These are phyloP conservation scores for Ilyonectria destructans DNA, from an alignment of 2,329 filamentous ascomycete species.

Conservation along the genomic window DNA sequence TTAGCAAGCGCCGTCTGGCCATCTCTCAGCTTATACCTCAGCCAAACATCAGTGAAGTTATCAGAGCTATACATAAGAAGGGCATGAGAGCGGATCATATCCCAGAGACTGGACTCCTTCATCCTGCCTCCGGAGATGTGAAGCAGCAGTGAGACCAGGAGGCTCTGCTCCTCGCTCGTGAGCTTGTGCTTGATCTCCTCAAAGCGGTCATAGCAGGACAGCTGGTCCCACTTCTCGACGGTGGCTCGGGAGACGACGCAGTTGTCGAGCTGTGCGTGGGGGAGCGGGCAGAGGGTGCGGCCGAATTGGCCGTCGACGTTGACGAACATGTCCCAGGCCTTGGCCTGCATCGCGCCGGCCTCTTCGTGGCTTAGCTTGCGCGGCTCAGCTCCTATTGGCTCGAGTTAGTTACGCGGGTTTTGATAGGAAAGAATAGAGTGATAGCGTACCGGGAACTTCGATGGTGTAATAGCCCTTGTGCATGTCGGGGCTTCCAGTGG, in stretches of 20 bases:
- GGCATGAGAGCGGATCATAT: slow-evolving; percentile 43
- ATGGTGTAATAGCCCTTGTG: slow-evolving; percentile 38
- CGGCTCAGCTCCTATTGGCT: slow-evolving; percentile 29
- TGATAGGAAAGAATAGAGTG: slow-evolving; percentile 2
- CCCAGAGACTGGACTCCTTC: slow-evolving; percentile 44
- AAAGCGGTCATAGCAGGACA: slow-evolving; percentile 48
- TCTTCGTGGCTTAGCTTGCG: slow-evolving; percentile 47
- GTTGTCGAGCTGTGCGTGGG: slow-evolving; percentile 28
- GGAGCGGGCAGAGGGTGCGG: slow-evolving; percentile 46
- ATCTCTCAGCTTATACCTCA: slow-evolving; percentile 49
- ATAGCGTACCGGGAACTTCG: slow-evolving; percentile 28
- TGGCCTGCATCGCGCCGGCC: slow-evolving; percentile 43
- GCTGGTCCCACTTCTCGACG: neutral
- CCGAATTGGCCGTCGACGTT: slow-evolving; percentile 50
- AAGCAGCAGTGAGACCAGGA: slow-evolving; percentile 46
- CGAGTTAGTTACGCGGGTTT: neutral
- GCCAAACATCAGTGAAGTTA: slow-evolving; percentile 44
- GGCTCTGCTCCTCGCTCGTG: slow-evolving; percentile 46
- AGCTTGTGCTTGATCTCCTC: slow-evolving; percentile 52
- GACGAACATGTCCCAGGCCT: slow-evolving; percentile 46
- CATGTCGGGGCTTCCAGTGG: slow-evolving; percentile 33
- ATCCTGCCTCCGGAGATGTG: slow-evolving; percentile 48
- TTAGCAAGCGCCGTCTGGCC: slow-evolving; percentile 50
- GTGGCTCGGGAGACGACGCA: too few species aligned
- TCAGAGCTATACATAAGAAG: slow-evolving; percentile 41